Percentiles rank a stretch among this genome's conserved stretches.
phyloP scores from a whole-genome alignment of 805 yeast species.

The Yarrowia hollandica region DNA sequence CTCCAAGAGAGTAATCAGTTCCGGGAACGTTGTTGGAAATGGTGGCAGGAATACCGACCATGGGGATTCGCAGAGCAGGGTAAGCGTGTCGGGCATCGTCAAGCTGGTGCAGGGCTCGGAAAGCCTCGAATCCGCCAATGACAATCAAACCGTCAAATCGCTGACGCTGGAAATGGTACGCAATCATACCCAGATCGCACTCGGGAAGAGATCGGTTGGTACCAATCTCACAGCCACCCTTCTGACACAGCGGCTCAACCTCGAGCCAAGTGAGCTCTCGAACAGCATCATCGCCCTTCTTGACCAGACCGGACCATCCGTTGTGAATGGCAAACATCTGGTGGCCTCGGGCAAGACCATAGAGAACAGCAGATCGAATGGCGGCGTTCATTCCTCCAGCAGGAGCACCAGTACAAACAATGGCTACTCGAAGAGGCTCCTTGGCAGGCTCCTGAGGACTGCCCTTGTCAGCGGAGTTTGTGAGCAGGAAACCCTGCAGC shows the following conservation, averaged over 20 bases:
- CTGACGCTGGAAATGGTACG: slow-evolving; percentile 88
- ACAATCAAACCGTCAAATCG: slow-evolving; percentile 84
- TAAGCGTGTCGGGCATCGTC: slow-evolving; percentile 72
- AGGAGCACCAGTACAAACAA: slow-evolving; percentile 94
- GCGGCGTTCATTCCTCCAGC: slow-evolving; percentile 96
- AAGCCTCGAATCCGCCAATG: slow-evolving; percentile 98
- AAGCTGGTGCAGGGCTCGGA: slow-evolving; percentile 75
- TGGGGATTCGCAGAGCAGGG: slow-evolving; percentile 92
- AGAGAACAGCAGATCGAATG: slow-evolving; percentile 83
- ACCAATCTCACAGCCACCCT: slow-evolving; percentile 97
- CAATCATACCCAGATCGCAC: slow-evolving; percentile 82
- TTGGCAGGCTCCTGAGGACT: slow-evolving; percentile 58
- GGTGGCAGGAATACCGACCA: slow-evolving; percentile 92
- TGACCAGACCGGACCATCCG: slow-evolving; percentile 87
- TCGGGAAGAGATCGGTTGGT: slow-evolving; percentile 89
- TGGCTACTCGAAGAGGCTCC: slow-evolving; percentile 62
- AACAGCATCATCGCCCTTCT: slow-evolving; percentile 72
- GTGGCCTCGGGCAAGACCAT: slow-evolving; percentile 89
- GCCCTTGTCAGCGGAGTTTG: slow-evolving; percentile 61
- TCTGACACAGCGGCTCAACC: slow-evolving; percentile 81
- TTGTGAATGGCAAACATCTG: slow-evolving; percentile 86
- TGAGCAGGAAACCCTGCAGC: slow-evolving; percentile 66
- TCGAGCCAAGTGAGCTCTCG: slow-evolving; percentile 75
- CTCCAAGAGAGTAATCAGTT: slow-evolving; percentile 91
- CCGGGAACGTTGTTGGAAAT: slow-evolving; percentile 99